Percentiles rank a stretch among this genome's conserved stretches.
phyloP scores from a whole-genome alignment of 331 rosid species.

The Spiraea crenata region DNA sequence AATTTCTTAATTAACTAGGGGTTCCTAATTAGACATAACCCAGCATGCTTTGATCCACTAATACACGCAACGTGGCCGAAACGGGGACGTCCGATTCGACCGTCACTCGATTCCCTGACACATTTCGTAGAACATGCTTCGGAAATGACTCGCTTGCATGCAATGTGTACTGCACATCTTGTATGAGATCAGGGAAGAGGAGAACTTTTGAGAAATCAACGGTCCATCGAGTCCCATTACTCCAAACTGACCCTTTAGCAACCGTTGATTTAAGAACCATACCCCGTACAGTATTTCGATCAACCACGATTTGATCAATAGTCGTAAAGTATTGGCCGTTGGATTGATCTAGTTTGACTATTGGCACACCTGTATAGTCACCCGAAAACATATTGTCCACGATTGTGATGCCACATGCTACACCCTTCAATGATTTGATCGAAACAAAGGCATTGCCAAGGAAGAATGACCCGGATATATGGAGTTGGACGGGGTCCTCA shows the following conservation, averaged over 20 bases:
- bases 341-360: constrained; percentile 37
- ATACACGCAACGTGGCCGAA: constrained; percentile 30
- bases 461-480: constrained; percentile 37
- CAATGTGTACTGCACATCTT: constrained; percentile 36
- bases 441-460: constrained; percentile 36
- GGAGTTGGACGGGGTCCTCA: constrained; percentile 45
- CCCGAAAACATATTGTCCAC: constrained; percentile 47
- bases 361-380: constrained; percentile 33
- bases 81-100: constrained; percentile 27
- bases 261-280: constrained; percentile 39
- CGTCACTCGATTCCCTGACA: constrained; percentile 23
- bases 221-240: constrained; percentile 36
- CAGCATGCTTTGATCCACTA: constrained; percentile 29
- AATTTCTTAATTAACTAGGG: neutral
- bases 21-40: constrained; percentile 1
- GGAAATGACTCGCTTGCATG: constrained; percentile 32
- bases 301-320: constrained; percentile 39
- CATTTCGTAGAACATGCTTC: constrained; percentile 28
- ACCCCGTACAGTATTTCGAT: constrained; percentile 36
- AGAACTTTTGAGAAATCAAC: constrained; percentile 34
- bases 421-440: constrained; percentile 38
- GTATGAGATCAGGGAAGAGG: constrained; percentile 36
- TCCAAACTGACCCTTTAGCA: constrained; percentile 29
- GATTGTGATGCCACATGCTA: constrained; percentile 23
- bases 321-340: constrained; percentile 19